phyloP scores from a whole-genome alignment of 176 grass and related monocot genomes.

The Oryza meyeriana region DNA sequence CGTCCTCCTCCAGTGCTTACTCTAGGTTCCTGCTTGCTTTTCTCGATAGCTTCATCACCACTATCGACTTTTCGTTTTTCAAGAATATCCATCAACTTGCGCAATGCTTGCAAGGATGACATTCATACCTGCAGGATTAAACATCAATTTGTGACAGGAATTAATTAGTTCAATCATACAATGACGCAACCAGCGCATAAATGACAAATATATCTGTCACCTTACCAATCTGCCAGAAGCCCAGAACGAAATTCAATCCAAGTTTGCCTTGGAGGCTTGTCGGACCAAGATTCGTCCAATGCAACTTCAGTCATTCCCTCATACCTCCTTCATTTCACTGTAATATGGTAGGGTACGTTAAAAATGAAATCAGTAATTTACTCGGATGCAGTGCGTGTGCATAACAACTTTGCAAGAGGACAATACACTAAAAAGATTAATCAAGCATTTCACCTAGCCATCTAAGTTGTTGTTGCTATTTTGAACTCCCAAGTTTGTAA shows the following conservation, averaged over 20 bases:
- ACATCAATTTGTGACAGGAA: slow-evolving; percentile 5
- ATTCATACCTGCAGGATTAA: background rate
- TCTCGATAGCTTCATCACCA: background rate
- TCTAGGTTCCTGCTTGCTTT: background rate
- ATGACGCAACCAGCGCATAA: background rate
- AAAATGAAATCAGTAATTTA: background rate
- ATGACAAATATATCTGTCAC: background rate
- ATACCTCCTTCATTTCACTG: background rate
- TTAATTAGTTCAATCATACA: background rate
- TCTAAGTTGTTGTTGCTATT: background rate
- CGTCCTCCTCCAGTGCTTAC: background rate
- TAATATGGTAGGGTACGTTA: background rate
- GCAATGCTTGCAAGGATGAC: background rate
- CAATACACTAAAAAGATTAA: background rate
- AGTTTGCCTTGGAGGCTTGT: background rate
- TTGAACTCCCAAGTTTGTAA: background rate
- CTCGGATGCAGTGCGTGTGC: background rate
- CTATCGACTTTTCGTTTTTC: background rate
- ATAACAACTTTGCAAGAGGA: background rate
- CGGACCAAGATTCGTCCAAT: background rate
- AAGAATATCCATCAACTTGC: background rate
- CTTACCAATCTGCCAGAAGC: background rate
- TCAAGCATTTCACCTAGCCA: background rate
- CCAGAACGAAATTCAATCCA: background rate
- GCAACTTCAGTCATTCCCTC: background rate